phyloP scores from a whole-genome alignment of 2,329 filamentous ascomycete genomes.

The Neophaeococcomyces aloes region DNA sequence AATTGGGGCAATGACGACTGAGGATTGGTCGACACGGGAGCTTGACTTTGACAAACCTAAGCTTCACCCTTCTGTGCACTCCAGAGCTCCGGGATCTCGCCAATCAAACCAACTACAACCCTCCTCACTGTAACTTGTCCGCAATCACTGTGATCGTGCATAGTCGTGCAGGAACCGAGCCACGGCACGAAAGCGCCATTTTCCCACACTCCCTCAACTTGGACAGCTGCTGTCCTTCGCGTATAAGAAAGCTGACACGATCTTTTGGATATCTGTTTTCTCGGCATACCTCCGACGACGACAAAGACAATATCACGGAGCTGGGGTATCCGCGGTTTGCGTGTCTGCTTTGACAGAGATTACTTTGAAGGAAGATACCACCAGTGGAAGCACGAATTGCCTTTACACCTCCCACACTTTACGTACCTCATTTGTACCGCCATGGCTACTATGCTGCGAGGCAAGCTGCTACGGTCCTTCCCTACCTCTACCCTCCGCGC shows the following conservation, averaged over 20 bases:
- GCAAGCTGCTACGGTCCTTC: slow-evolving; percentile 40
- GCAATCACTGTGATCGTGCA: background rate
- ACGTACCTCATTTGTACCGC: background rate
- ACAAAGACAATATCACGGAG: background rate
- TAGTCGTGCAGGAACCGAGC: background rate
- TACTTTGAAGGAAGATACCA: no score
- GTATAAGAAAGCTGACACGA: slow-evolving; percentile 4
- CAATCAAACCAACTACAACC: slow-evolving; percentile 4
- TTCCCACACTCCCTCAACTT: background rate
- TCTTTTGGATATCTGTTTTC: background rate
- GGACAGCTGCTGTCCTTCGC: slow-evolving; percentile 3
- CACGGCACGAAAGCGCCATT: background rate
- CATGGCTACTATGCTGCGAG: slow-evolving; percentile 30
- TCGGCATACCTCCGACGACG: background rate
- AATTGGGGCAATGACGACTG: background rate
- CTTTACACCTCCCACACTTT: background rate
- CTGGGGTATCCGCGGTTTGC: no score
- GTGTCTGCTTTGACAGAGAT: no score
- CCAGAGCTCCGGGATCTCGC: background rate
- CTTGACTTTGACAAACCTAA: background rate
- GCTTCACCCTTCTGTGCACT: background rate
- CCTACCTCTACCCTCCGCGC: slow-evolving; percentile 43
- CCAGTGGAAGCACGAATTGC: no score
- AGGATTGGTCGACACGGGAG: background rate
- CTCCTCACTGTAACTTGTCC: slow-evolving; percentile 2